Percentiles rank a stretch among this genome's conserved stretches.
Evolutionary conservation across 305 asterid species (phyloP).

Genomic region (Solanum aculeatissimum): DNA sequence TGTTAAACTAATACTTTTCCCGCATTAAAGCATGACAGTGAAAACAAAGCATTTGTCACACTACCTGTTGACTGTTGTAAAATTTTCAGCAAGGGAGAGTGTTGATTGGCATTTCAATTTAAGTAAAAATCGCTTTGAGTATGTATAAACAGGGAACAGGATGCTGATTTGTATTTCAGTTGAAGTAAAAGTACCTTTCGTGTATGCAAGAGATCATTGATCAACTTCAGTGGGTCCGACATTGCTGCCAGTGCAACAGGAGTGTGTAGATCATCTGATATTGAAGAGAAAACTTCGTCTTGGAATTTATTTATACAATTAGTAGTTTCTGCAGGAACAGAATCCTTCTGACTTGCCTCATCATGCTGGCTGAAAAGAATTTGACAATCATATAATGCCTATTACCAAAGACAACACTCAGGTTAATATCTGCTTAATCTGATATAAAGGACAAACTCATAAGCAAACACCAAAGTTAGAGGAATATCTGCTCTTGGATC

Average conservation of each 20-base stretch:
- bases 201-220: slow-evolving; percentile 87
- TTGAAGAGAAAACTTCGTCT: slow-evolving; percentile 54
- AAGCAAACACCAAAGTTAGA: not conserved
- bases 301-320: slow-evolving; percentile 52
- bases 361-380: slow-evolving; percentile 31
- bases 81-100: not conserved
- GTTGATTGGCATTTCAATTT: not conserved
- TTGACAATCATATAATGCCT: slow-evolving; percentile 73
- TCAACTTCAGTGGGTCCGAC: slow-evolving; percentile 79
- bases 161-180: not conserved
- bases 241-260: slow-evolving; percentile 83
- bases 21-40: not conserved
- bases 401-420: slow-evolving; percentile 18
- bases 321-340: slow-evolving; percentile 44
- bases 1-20: not conserved
- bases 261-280: slow-evolving; percentile 96
- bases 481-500: not conserved
- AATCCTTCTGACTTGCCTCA: slow-evolving; percentile 31
- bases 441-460: not conserved
- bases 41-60: not conserved
- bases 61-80: not conserved
- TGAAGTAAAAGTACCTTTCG: slow-evolving; percentile 48
- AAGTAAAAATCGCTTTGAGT: not conserved
- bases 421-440: slow-evolving; percentile 1
- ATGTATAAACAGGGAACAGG: not conserved